Base-by-base conservation (phyloP, 257 asterid genomes). In the Salvia splendens region DNA sequence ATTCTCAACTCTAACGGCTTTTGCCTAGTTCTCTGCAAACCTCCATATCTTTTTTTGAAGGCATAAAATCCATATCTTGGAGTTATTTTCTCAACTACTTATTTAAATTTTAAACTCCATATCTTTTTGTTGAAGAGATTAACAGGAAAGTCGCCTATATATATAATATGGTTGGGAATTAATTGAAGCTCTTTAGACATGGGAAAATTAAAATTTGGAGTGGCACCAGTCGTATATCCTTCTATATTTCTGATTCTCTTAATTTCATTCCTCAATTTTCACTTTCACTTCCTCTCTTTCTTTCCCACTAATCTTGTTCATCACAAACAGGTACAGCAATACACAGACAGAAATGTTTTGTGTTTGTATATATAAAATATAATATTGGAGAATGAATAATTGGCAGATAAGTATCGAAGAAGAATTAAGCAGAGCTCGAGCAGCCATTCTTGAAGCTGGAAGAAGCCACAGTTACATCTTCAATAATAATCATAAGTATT, bases 361-460 rank as follows among this genome's bases (percentile, higher is more conserved):
- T 38, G 43, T 38, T 38, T 38, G 10, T 38, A 6, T 6, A 38
- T 38, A 38, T 38, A 7, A 5, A 1, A 5, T 36, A 33, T 33
- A 38, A 38, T 6, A 38, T 2, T 38, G 8, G 42, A 24, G 20
- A 4, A 6, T 16, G 5, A 0, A 33, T 49, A 7, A 49, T 49
- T 28, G 63, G 1, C 57, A 61, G 45, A 38, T n/a, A 48, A 49
- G 43, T 50, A 30, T 35, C 36, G 85, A 83, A 70, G 73, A 68
- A n/a, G 68, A 65, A 11, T 48, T 80, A 61, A 69, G 73, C 1
- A 14, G 52, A 67, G 83, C 87, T 4, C 74, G 85, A 2, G 72
- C 64, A 35, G 81, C 85, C 11, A 77, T 83, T 10, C 47, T 11
- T 9, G 57, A 56, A 42, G 87, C 83, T 0, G 79, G 53, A 41